These are phyloP conservation scores for Chlorella sorokiniana DNA, from an alignment of 139 green algal species.

Conservation along the genomic window DNA sequence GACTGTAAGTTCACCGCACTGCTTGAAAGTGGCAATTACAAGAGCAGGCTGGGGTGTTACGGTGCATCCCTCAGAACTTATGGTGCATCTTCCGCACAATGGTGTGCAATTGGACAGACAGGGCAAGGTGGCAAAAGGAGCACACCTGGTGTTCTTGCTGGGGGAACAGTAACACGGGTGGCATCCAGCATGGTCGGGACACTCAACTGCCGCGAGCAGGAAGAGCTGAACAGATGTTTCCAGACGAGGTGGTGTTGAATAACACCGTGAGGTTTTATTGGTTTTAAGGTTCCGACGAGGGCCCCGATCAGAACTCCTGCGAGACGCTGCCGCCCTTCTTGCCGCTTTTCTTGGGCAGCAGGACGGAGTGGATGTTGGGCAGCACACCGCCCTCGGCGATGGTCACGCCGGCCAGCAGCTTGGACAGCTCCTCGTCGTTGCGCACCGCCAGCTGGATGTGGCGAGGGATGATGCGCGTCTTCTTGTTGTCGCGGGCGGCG, in stretches of 20 bases:
- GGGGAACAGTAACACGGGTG: too few relatives aligned
- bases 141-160: too few relatives aligned
- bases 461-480: conserved; percentile 86
- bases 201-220: too few relatives aligned
- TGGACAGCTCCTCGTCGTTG: conserved; percentile 95
- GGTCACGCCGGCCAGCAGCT: conserved; percentile 85
- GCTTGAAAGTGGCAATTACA: too few relatives aligned
- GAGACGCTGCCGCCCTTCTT: conserved; percentile 58
- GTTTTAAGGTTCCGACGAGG: background rate
- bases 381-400: conserved; percentile 84
- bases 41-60: too few relatives aligned
- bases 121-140: too few relatives aligned
- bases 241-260: conserved; percentile 1
- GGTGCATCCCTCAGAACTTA: too few relatives aligned
- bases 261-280: conserved; percentile 1
- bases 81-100: too few relatives aligned
- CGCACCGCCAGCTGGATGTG: conserved; percentile 92
- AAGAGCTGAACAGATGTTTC: background rate
- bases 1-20: too few relatives aligned
- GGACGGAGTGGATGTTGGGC: conserved; percentile 90
- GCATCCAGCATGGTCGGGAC: too few relatives aligned
- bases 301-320: background rate
- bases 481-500: conserved; percentile 93
- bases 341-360: conserved; percentile 85
- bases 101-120: too few relatives aligned